Percentiles rank a stretch among this genome's conserved stretches.
These are phyloP conservation scores for Colletotrichum magnum DNA, from an alignment of 2,329 filamentous ascomycete genomes.

Conservation along the genomic window DNA sequence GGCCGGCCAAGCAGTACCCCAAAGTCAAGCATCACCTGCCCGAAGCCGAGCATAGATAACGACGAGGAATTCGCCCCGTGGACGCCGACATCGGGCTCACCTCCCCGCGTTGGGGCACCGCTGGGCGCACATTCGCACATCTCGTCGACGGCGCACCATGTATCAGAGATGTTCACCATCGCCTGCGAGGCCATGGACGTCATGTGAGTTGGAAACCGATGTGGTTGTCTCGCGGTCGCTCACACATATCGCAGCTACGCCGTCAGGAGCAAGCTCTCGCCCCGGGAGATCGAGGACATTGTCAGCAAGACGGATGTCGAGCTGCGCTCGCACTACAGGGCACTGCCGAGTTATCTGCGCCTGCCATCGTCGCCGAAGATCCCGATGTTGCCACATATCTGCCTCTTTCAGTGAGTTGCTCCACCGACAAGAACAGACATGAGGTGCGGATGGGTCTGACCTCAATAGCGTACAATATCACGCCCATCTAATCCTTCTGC, in stretches of 20 bases:
- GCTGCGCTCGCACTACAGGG: slow-evolving; percentile 39
- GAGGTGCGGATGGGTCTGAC: background rate
- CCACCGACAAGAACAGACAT: background rate
- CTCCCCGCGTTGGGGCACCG: fast-evolving
- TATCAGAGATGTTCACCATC: slow-evolving; percentile 41
- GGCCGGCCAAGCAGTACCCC: slow-evolving; percentile 43
- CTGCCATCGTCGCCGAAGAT: slow-evolving; percentile 34
- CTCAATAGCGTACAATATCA: slow-evolving; percentile 44
- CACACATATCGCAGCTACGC: slow-evolving; percentile 16
- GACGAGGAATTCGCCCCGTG: slow-evolving; percentile 41
- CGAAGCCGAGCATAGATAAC: slow-evolving; percentile 38
- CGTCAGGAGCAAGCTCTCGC: slow-evolving; percentile 25
- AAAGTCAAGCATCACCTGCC: slow-evolving; percentile 41
- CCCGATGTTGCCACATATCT: slow-evolving; percentile 44
- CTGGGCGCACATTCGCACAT: slow-evolving; percentile 38
- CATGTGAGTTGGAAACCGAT: slow-evolving; percentile 30
- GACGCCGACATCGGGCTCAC: slow-evolving; percentile 11
- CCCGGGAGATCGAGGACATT: slow-evolving; percentile 32
- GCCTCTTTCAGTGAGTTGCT: slow-evolving; percentile 43
- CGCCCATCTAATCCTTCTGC: slow-evolving; percentile 42
- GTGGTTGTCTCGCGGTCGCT: too few species aligned
- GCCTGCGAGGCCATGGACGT: slow-evolving; percentile 42
- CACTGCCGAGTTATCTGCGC: slow-evolving; percentile 40
- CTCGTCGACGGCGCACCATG: slow-evolving; percentile 36
- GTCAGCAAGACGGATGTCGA: slow-evolving; percentile 41